phyloP scores from a whole-genome alignment of 2,329 filamentous ascomycete genomes.

The Fusarium verrucosum region DNA sequence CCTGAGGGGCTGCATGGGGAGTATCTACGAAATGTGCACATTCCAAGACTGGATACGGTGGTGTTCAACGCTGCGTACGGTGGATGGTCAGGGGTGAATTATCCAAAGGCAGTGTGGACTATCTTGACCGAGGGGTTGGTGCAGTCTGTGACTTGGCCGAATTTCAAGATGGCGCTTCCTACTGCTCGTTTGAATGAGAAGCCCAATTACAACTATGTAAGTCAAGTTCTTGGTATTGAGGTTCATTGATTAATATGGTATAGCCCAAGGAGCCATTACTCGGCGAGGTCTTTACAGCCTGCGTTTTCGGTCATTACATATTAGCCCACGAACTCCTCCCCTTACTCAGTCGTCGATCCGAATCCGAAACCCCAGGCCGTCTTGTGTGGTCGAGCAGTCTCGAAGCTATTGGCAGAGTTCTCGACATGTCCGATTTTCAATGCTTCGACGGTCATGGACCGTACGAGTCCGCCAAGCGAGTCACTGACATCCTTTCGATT shows the following conservation, averaged over 20 bases:
- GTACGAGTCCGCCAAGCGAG: slow-evolving; percentile 88
- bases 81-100: slow-evolving; percentile 84
- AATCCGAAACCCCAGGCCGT: slow-evolving; percentile 62
- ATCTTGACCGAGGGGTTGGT: slow-evolving; percentile 68
- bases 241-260: slow-evolving; percentile 3
- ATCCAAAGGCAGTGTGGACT: slow-evolving; percentile 63
- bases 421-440: slow-evolving; percentile 79
- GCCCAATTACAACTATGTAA: slow-evolving; percentile 49
- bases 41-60: slow-evolving; percentile 79
- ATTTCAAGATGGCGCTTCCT: slow-evolving; percentile 72
- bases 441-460: slow-evolving; percentile 68
- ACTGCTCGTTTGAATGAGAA: slow-evolving; percentile 57
- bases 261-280: slow-evolving; percentile 68
- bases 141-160: slow-evolving; percentile 78
- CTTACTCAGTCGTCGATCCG: slow-evolving; percentile 66
- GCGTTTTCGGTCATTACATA: slow-evolving; percentile 95
- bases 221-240: slow-evolving; percentile 3
- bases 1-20: slow-evolving; percentile 52
- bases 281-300: slow-evolving; percentile 87
- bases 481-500: slow-evolving; percentile 85
- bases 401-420: slow-evolving; percentile 66
- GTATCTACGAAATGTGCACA: slow-evolving; percentile 55
- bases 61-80: slow-evolving; percentile 91
- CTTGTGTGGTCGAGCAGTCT: slow-evolving; percentile 90
- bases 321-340: slow-evolving; percentile 83